A percentile compares a stretch with the other conserved stretches of the same genome.
These are phyloP conservation scores for Cladosporium sp. DNA, from an alignment of 2,329 filamentous ascomycete species.

Conservation along the genomic window DNA sequence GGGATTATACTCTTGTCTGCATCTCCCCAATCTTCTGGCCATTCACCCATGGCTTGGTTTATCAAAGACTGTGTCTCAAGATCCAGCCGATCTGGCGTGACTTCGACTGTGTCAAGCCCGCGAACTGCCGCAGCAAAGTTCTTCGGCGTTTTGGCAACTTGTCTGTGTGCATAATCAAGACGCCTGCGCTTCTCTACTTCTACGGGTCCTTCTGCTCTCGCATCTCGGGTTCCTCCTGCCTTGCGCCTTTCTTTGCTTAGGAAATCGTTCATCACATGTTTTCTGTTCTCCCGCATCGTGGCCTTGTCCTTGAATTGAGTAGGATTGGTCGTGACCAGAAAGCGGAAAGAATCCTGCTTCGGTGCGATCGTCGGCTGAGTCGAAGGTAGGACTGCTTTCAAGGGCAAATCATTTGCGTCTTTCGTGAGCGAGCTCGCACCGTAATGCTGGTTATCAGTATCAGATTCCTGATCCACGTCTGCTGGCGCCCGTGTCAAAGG, in stretches of 20 bases:
- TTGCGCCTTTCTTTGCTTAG: constrained; percentile 33
- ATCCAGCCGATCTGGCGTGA: not conserved
- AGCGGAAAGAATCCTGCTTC: constrained; percentile 24
- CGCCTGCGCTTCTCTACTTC: not conserved
- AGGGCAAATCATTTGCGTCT: not conserved
- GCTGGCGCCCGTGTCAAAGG: no score
- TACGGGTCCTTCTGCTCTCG: not conserved
- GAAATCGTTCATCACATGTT: constrained; percentile 39
- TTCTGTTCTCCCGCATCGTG: constrained; percentile 35
- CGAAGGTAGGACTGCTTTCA: not conserved
- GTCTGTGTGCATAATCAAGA: not conserved
- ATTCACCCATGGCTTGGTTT: no score
- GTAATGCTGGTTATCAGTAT: no score
- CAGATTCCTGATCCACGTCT: no score
- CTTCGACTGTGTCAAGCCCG: not conserved
- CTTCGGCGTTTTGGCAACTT: not conserved
- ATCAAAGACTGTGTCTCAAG: no score
- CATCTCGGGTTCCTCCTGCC: not conserved
- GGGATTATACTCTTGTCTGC: no score
- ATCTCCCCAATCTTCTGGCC: no score
- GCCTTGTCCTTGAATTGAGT: constrained; percentile 33
- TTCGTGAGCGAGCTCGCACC: not conserved
- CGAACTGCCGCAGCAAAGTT: not conserved
- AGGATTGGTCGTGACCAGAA: constrained; percentile 34
- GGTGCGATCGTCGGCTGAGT: not conserved